Base-by-base conservation (phyloP, 306 rosid genomes). In the Heteromeles arbutifolia region DNA sequence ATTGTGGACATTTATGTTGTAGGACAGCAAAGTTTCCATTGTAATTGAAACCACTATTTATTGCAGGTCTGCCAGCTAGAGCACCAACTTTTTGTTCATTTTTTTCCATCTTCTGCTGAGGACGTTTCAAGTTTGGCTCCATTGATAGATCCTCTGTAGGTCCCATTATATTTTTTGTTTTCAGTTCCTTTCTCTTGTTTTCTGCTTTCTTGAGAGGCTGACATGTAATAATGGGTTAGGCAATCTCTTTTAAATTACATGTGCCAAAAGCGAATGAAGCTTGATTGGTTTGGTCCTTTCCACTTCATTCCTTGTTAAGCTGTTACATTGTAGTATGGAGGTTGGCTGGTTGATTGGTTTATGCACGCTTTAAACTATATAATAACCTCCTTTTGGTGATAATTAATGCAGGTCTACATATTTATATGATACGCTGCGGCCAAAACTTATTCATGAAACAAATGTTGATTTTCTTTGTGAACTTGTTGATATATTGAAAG, bases 41-140 rank as follows among this genome's bases (percentile, higher is more conserved):
- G 68, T 69, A 73, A 80, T 76, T 68, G 76, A 66, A 78, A 78
- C 53, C 73, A 45, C 64, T 75, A 29, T 76, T 56, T 65, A 64
- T 43, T 87, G 88, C 88, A 95, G 99, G 99, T 88, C 83, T 96
- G 99, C 88, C 99, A 96, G 85, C 99, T 92, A 73, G 99, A 92
- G 82, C 98, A 90, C 79, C 99, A 92, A 79, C 90, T 92, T 76
- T 96, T 96, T 77, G 84, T 88, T 85, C 99, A 96, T 84, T 96
- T 96, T 86, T 96, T 96, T 78, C 99, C 98, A 50, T 85, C 87
- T 82, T 95, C 98, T 65, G 85, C 93, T 0, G 94, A 96, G 86
- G 92, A 92, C 63, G 85, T 85, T 84, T 89, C 96, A 74, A 96
- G 96, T 86, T 90, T 96, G 88, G 95, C 97, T 77, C 89, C 92